These are phyloP conservation scores for Mycena metata DNA, from an alignment of 768 basidiomycete genomes.

Conservation along the genomic window DNA sequence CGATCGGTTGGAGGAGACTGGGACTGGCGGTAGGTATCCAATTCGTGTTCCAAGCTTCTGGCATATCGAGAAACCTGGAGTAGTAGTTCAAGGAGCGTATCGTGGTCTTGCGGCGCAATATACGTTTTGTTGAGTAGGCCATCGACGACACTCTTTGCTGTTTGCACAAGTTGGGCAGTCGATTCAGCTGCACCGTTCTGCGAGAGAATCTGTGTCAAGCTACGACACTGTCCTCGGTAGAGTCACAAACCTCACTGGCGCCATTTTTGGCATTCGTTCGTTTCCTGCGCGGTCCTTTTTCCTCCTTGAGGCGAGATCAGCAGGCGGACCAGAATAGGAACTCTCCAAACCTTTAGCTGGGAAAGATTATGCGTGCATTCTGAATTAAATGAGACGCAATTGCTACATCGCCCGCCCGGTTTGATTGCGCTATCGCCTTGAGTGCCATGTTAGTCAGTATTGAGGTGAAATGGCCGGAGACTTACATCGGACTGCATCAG, in stretches of 20 bases:
- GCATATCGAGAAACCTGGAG: conserved; percentile 33
- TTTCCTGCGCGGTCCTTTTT: conserved; percentile 27
- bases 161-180: background rate
- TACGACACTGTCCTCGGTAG: background rate
- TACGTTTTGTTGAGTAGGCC: conserved; percentile 21
- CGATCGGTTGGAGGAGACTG: conserved; percentile 23
- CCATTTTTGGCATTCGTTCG: conserved; percentile 1
- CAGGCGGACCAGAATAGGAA: background rate
- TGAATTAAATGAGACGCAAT: conserved; percentile 31
- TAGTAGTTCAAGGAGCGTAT: conserved; percentile 26
- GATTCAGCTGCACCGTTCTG: conserved; percentile 1
- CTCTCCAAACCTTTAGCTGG: conserved; percentile 22
- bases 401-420: conserved; percentile 23
- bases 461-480: too few species aligned
- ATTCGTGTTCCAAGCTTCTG: conserved; percentile 19
- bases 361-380: conserved; percentile 29
- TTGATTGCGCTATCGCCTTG: conserved; percentile 28
- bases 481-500: conserved; percentile 26
- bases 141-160: conserved; percentile 22
- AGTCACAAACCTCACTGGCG: background rate
- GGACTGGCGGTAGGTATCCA: conserved; percentile 14
- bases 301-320: conserved; percentile 8
- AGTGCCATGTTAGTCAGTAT: background rate
- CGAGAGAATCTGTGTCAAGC: background rate
- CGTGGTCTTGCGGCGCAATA: conserved; percentile 22